These are phyloP conservation scores for Thermothielavioides terrestris DNA, from an alignment of 495 filamentous ascomycete species.

Conservation along the genomic window DNA sequence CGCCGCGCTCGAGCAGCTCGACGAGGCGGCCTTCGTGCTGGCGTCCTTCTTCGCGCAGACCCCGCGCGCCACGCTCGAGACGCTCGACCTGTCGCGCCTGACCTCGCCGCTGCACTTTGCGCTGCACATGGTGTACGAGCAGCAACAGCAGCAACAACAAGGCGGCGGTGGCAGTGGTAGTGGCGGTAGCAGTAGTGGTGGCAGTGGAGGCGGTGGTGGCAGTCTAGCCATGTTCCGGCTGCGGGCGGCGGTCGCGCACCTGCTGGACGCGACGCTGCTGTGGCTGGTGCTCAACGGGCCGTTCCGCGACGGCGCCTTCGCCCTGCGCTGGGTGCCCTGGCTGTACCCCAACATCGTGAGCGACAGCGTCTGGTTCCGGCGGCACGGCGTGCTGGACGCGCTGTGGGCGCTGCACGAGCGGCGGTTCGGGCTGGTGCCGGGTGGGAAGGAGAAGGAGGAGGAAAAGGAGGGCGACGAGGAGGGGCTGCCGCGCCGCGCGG, in stretches of 20 bases:
- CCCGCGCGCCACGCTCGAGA: not conserved
- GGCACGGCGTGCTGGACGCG: not conserved
- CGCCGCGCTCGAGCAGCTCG: conserved; percentile 5
- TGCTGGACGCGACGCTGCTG: conserved; percentile 11
- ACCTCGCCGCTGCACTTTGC: conserved; percentile 9
- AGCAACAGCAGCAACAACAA: conserved; percentile 1
- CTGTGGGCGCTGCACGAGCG: not conserved
- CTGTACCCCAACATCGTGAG: conserved; percentile 1
- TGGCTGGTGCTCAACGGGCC: conserved; percentile 8
- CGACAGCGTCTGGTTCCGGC: conserved; percentile 1
- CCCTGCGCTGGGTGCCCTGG: not conserved
- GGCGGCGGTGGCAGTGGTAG: too few species aligned
- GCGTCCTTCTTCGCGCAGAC: not conserved
- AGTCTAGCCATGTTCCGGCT: too few species aligned
- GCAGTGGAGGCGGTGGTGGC: too few species aligned
- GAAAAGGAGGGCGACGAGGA: not conserved
- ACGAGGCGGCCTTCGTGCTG: conserved; percentile 1
- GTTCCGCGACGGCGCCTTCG: conserved; percentile 3
- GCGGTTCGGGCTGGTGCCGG: not conserved
- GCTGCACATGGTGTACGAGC: conserved; percentile 11
- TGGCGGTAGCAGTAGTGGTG: too few species aligned
- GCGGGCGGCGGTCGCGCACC: conserved; percentile 12
- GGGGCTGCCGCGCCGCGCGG: too few species aligned
- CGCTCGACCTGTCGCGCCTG: conserved; percentile 5
- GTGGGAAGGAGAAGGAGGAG: not conserved